Evolutionary conservation across 768 basidiomycete genomes (phyloP).

Genomic region (Lepiota subincarnata): DNA sequence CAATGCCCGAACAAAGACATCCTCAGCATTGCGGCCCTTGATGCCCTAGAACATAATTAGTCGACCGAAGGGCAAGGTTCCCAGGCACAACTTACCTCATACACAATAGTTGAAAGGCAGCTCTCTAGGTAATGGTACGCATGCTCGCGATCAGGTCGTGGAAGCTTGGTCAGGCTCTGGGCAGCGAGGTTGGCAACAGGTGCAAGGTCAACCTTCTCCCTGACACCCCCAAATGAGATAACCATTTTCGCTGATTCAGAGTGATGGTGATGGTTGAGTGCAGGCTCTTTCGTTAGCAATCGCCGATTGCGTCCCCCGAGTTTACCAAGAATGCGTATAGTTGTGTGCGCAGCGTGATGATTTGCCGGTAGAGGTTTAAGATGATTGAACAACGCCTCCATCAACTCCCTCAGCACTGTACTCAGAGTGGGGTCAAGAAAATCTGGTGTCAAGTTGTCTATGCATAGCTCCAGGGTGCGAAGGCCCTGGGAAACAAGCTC

Average conservation of each 20-base stretch:
- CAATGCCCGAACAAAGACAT: slow-evolving; percentile 63
- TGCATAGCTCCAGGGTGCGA: slow-evolving; percentile 95
- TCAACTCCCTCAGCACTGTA: slow-evolving; percentile 88
- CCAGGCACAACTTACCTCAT: slow-evolving; percentile 53
- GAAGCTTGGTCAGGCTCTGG: slow-evolving; percentile 51
- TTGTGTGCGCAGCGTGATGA: slow-evolving; percentile 89
- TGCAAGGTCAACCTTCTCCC: slow-evolving; percentile 60
- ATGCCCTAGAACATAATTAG: slow-evolving; percentile 48
- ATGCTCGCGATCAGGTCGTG: slow-evolving; percentile 47
- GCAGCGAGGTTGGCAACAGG: slow-evolving; percentile 64
- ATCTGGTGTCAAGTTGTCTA: slow-evolving; percentile 96
- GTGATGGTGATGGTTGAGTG: slow-evolving; percentile 65
- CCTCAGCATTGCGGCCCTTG: slow-evolving; percentile 67
- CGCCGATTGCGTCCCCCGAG: slow-evolving; percentile 91
- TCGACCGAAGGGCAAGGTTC: background rate
- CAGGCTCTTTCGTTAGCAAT: slow-evolving; percentile 75
- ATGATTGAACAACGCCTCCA: slow-evolving; percentile 90
- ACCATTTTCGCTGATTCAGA: slow-evolving; percentile 67
- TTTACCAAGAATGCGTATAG: slow-evolving; percentile 94
- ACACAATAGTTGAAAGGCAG: slow-evolving; percentile 63
- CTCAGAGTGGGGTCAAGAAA: slow-evolving; percentile 95
- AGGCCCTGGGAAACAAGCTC: slow-evolving; percentile 95
- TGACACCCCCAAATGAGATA: slow-evolving; percentile 69
- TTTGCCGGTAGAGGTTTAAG: slow-evolving; percentile 86
- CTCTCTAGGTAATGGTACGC: slow-evolving; percentile 71